Percentiles rank a stretch among this genome's conserved stretches.
Evolutionary conservation across 2,329 filamentous ascomycete genomes (phyloP).

Genomic region (Penicillium sp.): DNA sequence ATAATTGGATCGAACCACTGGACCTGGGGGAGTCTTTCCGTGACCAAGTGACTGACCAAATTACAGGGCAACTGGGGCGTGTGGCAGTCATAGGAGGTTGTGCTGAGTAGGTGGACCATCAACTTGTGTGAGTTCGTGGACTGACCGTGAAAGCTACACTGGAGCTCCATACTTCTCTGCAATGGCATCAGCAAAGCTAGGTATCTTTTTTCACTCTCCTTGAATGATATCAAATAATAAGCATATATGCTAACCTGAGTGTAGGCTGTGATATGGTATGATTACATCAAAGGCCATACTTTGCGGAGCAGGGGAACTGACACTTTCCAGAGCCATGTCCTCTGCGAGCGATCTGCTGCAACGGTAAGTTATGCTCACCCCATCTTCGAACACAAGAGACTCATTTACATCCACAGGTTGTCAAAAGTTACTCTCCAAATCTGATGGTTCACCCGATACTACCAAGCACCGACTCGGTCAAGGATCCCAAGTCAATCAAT

Average conservation of each 20-base stretch:
- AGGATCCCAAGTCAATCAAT: constrained; percentile 54
- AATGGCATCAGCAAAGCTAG: constrained; percentile 89
- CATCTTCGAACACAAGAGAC: not conserved
- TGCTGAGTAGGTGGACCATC: constrained; percentile 62
- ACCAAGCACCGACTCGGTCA: constrained; percentile 68
- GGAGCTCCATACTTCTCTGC: constrained; percentile 97
- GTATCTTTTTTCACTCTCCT: constrained; percentile 42
- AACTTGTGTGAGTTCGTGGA: constrained; percentile 13
- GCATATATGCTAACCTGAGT: constrained; percentile 16
- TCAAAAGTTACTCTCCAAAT: constrained; percentile 97
- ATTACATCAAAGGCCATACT: not conserved
- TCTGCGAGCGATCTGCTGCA: constrained; percentile 87
- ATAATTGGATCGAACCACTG: too few species aligned
- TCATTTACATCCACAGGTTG: constrained; percentile 59
- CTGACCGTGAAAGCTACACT: constrained; percentile 65
- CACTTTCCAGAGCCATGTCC: constrained; percentile 69
- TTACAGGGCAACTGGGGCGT: constrained; percentile 81
- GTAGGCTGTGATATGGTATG: constrained; percentile 76
- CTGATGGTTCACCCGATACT: constrained; percentile 98
- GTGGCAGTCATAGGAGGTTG: constrained; percentile 94
- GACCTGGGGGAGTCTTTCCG: not conserved
- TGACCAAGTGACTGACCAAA: not conserved
- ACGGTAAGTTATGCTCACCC: constrained; percentile 43
- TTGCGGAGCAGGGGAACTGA: constrained; percentile 14
- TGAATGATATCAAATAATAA: not conserved